Conservation (phyloP, 2,329 filamentous ascomycete species). For the Colletotrichum navitas region DNA sequence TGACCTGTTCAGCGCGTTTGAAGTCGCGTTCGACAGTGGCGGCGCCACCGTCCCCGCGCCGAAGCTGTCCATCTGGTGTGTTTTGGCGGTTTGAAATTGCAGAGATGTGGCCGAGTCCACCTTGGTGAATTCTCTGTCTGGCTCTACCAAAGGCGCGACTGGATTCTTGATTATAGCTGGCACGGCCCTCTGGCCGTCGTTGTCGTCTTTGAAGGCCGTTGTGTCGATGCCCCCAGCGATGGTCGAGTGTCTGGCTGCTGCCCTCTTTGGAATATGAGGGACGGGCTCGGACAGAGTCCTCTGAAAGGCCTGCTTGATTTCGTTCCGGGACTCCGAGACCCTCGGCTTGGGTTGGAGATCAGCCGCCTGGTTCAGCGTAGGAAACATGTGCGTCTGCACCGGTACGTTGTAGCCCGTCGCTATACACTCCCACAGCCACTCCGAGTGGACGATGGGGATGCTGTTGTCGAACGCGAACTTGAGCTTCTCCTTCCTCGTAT, state of each 20-base stretch:
- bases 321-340: conserved; percentile 12
- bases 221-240: conserved; percentile 50
- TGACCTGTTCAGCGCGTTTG: conserved; percentile 58
- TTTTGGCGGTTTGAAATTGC: conserved; percentile 59
- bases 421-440: conserved; percentile 90
- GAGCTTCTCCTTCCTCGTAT: conserved; percentile 80
- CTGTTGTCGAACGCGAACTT: conserved; percentile 79
- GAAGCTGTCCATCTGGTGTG: conserved; percentile 50
- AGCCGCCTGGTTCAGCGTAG: conserved; percentile 53
- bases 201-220: conserved; percentile 55
- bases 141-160: conserved; percentile 14
- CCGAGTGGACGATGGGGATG: conserved; percentile 83
- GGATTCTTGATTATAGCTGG: conserved; percentile 28
- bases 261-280: conserved; percentile 20
- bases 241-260: conserved; percentile 45
- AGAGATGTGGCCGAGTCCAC: conserved; percentile 49
- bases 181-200: conserved; percentile 9
- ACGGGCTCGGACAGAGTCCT: conserved; percentile 36
- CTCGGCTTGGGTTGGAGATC: conserved; percentile 28
- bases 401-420: conserved; percentile 64
- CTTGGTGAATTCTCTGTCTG: conserved; percentile 29
- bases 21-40: conserved; percentile 57
- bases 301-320: conserved; percentile 32
- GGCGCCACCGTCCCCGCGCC: conserved; percentile 47
- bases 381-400: conserved; percentile 61